Conservation (phyloP, 164 flowering plant genomes). For the Vitis rotundifolia region DNA sequence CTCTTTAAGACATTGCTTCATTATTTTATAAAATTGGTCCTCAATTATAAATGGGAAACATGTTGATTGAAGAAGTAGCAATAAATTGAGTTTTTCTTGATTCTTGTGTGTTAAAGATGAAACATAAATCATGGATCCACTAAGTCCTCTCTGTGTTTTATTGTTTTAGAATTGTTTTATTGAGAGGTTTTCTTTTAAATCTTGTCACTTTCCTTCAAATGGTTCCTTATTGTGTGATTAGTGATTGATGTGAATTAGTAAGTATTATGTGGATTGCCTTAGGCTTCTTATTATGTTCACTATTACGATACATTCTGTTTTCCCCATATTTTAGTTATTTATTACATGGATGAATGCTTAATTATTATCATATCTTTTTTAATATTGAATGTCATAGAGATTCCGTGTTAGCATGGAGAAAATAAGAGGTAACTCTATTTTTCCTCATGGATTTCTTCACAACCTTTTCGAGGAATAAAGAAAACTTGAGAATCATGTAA, state of each 20-base stretch:
- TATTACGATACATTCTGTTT: too few relatives aligned
- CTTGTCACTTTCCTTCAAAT: too few relatives aligned
- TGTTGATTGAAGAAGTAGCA: slow-evolving; percentile 51
- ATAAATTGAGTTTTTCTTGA: not conserved
- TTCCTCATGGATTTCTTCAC: slow-evolving; percentile 47
- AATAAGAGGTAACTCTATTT: slow-evolving; percentile 51
- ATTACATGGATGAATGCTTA: not conserved
- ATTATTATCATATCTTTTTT: not conserved
- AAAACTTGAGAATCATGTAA: slow-evolving; percentile 50
- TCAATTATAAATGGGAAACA: not conserved
- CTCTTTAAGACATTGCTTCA: slow-evolving; percentile 75
- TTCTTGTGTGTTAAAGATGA: too few relatives aligned
- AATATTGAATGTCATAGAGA: slow-evolving; percentile 42
- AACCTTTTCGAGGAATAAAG: slow-evolving; percentile 59
- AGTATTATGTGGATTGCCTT: too few relatives aligned
- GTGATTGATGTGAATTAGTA: too few relatives aligned
- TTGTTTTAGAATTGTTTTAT: too few relatives aligned
- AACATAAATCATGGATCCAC: too few relatives aligned
- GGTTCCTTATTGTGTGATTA: too few relatives aligned
- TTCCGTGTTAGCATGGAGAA: slow-evolving; percentile 51
- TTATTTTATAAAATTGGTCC: slow-evolving; percentile 74
- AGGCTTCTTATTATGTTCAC: too few relatives aligned
- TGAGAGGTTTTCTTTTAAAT: too few relatives aligned
- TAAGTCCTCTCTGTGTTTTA: too few relatives aligned
- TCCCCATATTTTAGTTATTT: not conserved